Evolutionary conservation across 139 green algal genomes (phyloP).

Genomic region (Zygnema circumcarinatum): DNA sequence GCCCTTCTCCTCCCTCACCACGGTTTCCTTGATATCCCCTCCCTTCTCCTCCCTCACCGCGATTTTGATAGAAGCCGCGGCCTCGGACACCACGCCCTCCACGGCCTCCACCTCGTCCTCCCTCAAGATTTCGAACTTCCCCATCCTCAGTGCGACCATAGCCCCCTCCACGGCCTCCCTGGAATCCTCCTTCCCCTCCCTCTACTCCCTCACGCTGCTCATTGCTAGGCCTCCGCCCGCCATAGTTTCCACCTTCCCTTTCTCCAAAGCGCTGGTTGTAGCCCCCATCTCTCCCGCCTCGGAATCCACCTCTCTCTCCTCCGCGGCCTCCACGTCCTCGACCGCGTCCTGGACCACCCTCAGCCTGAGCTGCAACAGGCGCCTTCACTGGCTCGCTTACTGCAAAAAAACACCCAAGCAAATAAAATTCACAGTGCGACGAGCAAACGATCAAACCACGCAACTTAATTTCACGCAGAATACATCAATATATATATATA

Average conservation of each 20-base stretch:
- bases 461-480: too few species aligned
- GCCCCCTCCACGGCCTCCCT: neutral
- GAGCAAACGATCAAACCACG: too few species aligned
- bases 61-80: neutral
- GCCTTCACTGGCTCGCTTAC: neutral
- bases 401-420: conserved; percentile 9
- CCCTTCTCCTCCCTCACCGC: conserved; percentile 14
- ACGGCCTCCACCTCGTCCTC: neutral
- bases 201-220: neutral
- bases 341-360: neutral
- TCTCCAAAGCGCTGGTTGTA: neutral
- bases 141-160: neutral
- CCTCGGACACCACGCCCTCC: neutral
- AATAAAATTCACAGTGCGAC: too few species aligned
- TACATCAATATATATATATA: too few species aligned
- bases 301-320: conserved; percentile 4
- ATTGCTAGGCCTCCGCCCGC: neutral
- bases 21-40: conserved; percentile 17
- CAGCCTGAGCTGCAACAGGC: neutral
- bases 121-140: conserved; percentile 11
- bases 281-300: conserved; percentile 21
- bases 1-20: neutral
- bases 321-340: conserved; percentile 16
- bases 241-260: conserved; percentile 4
- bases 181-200: neutral